Evolutionary conservation across 108 stramenopile species (phyloP).

Genomic region (Fistulifera pelliculosa): DNA sequence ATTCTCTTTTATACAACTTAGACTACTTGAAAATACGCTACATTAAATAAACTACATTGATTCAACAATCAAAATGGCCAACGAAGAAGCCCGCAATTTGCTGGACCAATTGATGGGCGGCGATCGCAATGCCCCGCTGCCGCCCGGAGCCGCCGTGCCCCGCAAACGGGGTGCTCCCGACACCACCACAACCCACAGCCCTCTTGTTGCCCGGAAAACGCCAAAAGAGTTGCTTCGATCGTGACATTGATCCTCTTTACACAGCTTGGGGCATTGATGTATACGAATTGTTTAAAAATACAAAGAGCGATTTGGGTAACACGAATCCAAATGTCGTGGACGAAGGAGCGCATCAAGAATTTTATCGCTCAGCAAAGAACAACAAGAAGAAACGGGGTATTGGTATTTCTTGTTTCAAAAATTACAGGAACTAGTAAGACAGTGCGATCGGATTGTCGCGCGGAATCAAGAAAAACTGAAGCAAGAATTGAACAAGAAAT

Average conservation of each 20-base stretch:
- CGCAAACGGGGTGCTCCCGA: constrained; percentile 13
- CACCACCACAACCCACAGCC: constrained; percentile 8
- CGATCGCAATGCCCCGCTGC: constrained; percentile 72
- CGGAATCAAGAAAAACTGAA: constrained; percentile 79
- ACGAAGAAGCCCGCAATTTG: constrained; percentile 67
- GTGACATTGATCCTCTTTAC: constrained; percentile 76
- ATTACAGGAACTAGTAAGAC: constrained; percentile 60
- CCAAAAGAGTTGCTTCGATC: constrained; percentile 68
- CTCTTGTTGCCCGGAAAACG: constrained; percentile 37
- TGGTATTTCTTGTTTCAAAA: constrained; percentile 62
- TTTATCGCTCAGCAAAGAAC: constrained; percentile 44
- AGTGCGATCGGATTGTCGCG: constrained; percentile 62
- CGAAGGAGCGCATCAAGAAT: constrained; percentile 65
- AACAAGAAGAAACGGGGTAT: constrained; percentile 72
- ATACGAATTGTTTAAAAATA: constrained; percentile 84
- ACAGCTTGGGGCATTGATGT: constrained; percentile 85
- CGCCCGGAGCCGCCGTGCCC: constrained; percentile 39
- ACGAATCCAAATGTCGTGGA: constrained; percentile 59
- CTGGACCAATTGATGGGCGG: constrained; percentile 84
- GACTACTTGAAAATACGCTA: too few relatives aligned
- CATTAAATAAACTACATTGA: neutral
- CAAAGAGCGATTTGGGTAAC: constrained; percentile 66
- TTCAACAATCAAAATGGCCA: constrained; percentile 18
- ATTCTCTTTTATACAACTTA: too few relatives aligned
- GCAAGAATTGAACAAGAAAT: constrained; percentile 48